Evolutionary conservation across 176 grass and related monocot species (phyloP).

Genomic region (Musa schizocarpa): DNA sequence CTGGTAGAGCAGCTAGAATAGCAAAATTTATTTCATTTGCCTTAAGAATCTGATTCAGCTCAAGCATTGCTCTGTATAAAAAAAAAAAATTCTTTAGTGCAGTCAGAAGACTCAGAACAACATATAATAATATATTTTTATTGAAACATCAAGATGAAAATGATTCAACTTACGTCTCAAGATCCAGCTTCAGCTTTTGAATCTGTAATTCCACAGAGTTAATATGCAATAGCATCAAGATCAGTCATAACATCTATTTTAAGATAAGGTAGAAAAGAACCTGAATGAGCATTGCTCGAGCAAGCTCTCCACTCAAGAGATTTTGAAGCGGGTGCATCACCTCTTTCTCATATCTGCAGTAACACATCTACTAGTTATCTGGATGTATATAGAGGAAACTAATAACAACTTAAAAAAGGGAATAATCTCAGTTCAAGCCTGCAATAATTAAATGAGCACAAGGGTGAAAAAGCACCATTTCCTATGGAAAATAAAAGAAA

Average conservation of each 20-base stretch:
- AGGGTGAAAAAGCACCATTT: too few relatives aligned
- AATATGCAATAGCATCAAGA: background rate
- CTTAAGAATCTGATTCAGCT: constrained; percentile 94
- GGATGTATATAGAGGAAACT: background rate
- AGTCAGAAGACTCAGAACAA: background rate
- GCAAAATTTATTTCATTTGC: constrained; percentile 98
- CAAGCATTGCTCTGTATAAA: constrained; percentile 62
- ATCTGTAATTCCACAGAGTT: constrained; percentile 44
- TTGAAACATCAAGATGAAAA: background rate
- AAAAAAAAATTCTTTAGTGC: background rate
- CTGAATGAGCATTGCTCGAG: constrained; percentile 95
- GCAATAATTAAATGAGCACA: too few relatives aligned
- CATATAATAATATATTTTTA: background rate
- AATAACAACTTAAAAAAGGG: background rate
- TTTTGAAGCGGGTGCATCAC: constrained; percentile 63
- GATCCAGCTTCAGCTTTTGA: constrained; percentile 91
- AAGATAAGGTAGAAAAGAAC: constrained; percentile 27
- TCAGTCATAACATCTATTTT: constrained; percentile 11
- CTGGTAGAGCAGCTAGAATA: constrained; percentile 87
- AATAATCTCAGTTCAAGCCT: background rate
- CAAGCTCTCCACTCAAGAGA: constrained; percentile 71
- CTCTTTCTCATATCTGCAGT: constrained; percentile 86
- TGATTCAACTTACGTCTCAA: constrained; percentile 71
- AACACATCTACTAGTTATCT: constrained; percentile 13
- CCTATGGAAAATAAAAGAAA: too few relatives aligned